These are phyloP conservation scores for Cystobasidium sp. DNA, from an alignment of 1,284 basidiomycete species.

Conservation along the genomic window DNA sequence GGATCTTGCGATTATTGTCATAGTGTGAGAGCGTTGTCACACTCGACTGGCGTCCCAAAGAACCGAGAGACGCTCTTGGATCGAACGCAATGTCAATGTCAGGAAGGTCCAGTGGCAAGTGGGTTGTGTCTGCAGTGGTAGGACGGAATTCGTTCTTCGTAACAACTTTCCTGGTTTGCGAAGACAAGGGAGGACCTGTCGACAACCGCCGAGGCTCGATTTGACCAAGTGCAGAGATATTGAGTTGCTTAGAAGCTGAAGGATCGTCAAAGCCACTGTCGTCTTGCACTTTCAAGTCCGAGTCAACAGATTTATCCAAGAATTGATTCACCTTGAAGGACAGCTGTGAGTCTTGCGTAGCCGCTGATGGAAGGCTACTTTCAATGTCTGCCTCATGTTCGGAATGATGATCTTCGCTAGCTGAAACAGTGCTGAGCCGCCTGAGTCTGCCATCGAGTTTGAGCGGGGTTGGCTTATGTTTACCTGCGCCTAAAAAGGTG, in stretches of 20 bases:
- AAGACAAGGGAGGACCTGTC: neutral
- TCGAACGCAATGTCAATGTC: slow-evolving; percentile 24
- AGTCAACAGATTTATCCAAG: neutral
- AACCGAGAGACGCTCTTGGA: slow-evolving; percentile 23
- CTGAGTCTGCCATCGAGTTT: slow-evolving; percentile 23
- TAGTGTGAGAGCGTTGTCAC: slow-evolving; percentile 23
- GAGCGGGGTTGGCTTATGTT: neutral
- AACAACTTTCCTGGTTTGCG: neutral
- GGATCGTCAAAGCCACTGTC: slow-evolving; percentile 21
- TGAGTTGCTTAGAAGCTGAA: neutral
- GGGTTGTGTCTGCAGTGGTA: slow-evolving; percentile 19
- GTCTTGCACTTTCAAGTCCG: neutral
- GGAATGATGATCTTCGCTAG: neutral
- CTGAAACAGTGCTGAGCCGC: neutral
- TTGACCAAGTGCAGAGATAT: neutral
- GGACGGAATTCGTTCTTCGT: slow-evolving; percentile 8
- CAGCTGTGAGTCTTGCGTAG: neutral
- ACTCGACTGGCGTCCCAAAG: slow-evolving; percentile 24
- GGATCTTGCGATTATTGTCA: neutral
- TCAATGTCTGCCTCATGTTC: neutral
- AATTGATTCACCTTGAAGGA: neutral
- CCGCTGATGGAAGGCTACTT: neutral
- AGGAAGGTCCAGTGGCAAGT: slow-evolving; percentile 13
- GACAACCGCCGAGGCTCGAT: neutral
- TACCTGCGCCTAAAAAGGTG: neutral